Percentiles rank a stretch among this genome's conserved stretches.
These are phyloP conservation scores for Anthracocystis setariae DNA, from an alignment of 1,284 basidiomycete genomes.

Conservation along the genomic window DNA sequence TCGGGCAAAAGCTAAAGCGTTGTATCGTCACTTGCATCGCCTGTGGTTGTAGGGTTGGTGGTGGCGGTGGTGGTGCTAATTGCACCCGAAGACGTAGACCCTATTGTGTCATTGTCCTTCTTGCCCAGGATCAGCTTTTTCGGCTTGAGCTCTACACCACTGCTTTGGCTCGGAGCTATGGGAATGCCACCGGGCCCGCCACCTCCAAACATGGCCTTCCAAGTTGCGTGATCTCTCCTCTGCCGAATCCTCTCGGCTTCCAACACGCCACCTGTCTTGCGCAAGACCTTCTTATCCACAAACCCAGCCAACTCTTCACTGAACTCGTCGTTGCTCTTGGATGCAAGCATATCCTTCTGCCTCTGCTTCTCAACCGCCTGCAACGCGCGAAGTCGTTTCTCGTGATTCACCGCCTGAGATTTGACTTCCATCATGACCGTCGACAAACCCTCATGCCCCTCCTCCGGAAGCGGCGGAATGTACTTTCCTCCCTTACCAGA, in stretches of 20 bases:
- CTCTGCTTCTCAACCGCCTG: conserved; percentile 63
- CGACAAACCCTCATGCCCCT: conserved; percentile 62
- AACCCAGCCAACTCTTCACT: conserved; percentile 64
- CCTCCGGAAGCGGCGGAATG: conserved; percentile 63
- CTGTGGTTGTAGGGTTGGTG: conserved; percentile 4
- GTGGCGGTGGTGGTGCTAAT: conserved; percentile 8
- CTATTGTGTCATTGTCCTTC: conserved; percentile 7
- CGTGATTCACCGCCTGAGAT: conserved; percentile 64
- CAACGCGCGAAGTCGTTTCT: conserved; percentile 63
- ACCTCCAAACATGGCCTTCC: conserved; percentile 63
- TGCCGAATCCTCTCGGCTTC: conserved; percentile 63
- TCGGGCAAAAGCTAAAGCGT: conserved; percentile 2
- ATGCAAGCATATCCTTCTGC: conserved; percentile 53
- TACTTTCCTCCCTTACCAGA: conserved; percentile 48
- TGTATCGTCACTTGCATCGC: conserved; percentile 13
- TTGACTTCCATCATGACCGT: conserved; percentile 68
- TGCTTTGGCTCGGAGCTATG: conserved; percentile 17
- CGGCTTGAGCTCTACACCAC: conserved; percentile 30
- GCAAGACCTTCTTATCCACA: conserved; percentile 62
- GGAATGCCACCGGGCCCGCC: conserved; percentile 49
- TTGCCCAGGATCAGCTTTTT: conserved; percentile 49
- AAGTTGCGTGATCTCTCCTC: conserved; percentile 62
- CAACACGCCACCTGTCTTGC: conserved; percentile 62
- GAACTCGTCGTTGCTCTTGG: conserved; percentile 62
- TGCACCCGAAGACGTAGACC: conserved; percentile 3